Percentiles rank a stretch among this genome's conserved stretches.
Evolutionary conservation across 805 yeast species (phyloP).

Genomic region (Starmerella kuoi): DNA sequence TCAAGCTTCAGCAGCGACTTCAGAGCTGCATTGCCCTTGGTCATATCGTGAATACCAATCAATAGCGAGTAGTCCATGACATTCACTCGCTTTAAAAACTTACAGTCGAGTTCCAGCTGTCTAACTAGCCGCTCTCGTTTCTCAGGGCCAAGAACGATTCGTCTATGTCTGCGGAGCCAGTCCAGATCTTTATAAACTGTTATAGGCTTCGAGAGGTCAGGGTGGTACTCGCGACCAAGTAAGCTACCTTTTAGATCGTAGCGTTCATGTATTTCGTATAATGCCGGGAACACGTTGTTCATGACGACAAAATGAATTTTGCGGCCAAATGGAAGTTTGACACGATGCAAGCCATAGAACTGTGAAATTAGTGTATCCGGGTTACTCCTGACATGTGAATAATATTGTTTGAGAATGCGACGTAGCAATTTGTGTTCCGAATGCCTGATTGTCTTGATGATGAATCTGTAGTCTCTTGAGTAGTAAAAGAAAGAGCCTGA

Average conservation of each 20-base stretch:
- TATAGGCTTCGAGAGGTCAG: constrained; percentile 19
- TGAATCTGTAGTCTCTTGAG: constrained; percentile 84
- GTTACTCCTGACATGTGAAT: constrained; percentile 64
- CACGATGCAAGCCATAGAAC: constrained; percentile 88
- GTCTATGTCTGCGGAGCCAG: constrained; percentile 59
- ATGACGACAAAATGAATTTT: constrained; percentile 88
- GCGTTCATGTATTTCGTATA: constrained; percentile 68
- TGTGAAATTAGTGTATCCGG: constrained; percentile 90
- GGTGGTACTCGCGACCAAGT: constrained; percentile 47
- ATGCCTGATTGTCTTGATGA: constrained; percentile 91
- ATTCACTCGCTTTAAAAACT: constrained; percentile 56
- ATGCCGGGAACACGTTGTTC: constrained; percentile 95
- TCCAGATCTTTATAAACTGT: constrained; percentile 73
- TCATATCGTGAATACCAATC: constrained; percentile 74
- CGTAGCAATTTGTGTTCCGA: constrained; percentile 80
- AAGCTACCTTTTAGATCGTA: constrained; percentile 92
- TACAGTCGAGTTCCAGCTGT: constrained; percentile 68
- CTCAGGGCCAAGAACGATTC: constrained; percentile 62
- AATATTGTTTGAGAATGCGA: constrained; percentile 59
- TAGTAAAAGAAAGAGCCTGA: constrained; percentile 94
- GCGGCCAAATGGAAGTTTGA: constrained; percentile 71
- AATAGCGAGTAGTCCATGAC: constrained; percentile 93
- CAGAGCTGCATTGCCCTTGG: constrained; percentile 39
- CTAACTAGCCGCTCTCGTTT: constrained; percentile 47
- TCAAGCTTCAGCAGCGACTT: constrained; percentile 18